Conservation (phyloP, 1,284 basidiomycete species). For the Cutaneotrichosporon dermatis region DNA sequence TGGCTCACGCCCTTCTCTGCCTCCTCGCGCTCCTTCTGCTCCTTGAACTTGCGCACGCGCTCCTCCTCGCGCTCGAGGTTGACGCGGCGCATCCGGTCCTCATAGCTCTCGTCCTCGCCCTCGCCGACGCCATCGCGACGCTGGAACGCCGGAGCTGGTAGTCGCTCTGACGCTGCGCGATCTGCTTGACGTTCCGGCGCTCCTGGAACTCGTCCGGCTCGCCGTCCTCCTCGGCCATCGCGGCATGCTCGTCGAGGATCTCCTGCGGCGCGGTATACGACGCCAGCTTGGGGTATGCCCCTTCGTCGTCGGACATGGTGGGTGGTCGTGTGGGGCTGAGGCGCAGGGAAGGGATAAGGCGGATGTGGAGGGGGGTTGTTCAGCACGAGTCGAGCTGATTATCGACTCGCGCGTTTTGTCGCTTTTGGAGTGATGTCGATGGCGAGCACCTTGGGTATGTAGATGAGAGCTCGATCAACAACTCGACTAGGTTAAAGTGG, state of each 20-base stretch:
- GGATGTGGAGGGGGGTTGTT: neutral
- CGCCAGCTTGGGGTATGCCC: slow-evolving; percentile 59
- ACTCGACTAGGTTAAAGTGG: neutral
- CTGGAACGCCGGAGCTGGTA: slow-evolving; percentile 92
- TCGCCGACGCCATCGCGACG: slow-evolving; percentile 54
- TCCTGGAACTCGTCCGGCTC: slow-evolving; percentile 89
- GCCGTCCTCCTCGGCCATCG: slow-evolving; percentile 86
- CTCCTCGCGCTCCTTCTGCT: slow-evolving; percentile 71
- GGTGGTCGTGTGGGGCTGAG: neutral
- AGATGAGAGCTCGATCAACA: no score
- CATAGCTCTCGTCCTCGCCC: slow-evolving; percentile 78
- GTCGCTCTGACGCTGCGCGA: slow-evolving; percentile 88
- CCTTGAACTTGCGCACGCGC: slow-evolving; percentile 76
- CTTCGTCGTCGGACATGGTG: slow-evolving; percentile 19
- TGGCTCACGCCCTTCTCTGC: slow-evolving; percentile 54
- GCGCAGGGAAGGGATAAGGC: neutral
- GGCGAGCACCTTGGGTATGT: neutral
- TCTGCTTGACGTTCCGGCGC: slow-evolving; percentile 85
- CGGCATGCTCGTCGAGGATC: slow-evolving; percentile 86
- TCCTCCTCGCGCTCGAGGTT: slow-evolving; percentile 90
- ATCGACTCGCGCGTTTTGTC: neutral
- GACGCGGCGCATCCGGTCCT: slow-evolving; percentile 90
- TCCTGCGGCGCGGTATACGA: slow-evolving; percentile 91
- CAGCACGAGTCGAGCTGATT: neutral
- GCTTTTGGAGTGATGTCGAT: neutral